Evolutionary conservation across 2,329 filamentous ascomycete species (phyloP).

Genomic region (Cladophialophora psammophila): DNA sequence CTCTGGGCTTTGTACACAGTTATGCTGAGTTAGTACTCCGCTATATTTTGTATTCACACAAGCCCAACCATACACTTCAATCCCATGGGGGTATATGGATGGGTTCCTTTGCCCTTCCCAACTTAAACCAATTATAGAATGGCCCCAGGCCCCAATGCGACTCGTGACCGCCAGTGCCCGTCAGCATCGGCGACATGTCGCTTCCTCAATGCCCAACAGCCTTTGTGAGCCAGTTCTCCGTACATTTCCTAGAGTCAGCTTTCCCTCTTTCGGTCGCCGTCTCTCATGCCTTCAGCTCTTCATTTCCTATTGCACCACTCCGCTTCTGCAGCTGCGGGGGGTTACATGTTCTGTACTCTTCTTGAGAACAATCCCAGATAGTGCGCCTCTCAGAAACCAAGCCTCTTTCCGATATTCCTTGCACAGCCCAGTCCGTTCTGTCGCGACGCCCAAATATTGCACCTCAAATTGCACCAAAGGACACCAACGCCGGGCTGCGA

Average conservation of each 20-base stretch:
- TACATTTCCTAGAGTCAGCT: background rate
- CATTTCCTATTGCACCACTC: conserved; percentile 1
- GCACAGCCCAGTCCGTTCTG: conserved; percentile 6
- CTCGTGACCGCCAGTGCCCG: conserved; percentile 5
- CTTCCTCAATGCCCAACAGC: conserved; percentile 1
- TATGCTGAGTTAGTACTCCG: background rate
- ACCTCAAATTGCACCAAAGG: conserved; percentile 20
- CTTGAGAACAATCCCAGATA: conserved; percentile 22
- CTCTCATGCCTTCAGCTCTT: conserved; percentile 1
- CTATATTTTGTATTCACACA: conserved; percentile 33
- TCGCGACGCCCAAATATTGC: conserved; percentile 23
- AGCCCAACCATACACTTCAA: conserved; percentile 28
- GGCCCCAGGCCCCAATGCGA: conserved; percentile 7
- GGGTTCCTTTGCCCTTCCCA: conserved; percentile 11
- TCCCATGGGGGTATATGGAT: conserved; percentile 28
- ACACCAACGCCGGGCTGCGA: conserved; percentile 31
- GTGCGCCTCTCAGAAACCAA: conserved; percentile 26
- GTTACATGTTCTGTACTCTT: conserved; percentile 11
- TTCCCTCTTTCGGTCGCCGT: background rate
- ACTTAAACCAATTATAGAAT: conserved; percentile 29
- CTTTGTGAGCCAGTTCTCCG: background rate
- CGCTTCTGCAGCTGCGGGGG: conserved; percentile 1
- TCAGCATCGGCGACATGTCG: conserved; percentile 8
- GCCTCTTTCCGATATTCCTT: conserved; percentile 16
- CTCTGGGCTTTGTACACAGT: no score